Percentiles rank a stretch among this genome's conserved stretches.
Conservation (phyloP, 495 filamentous ascomycete genomes). For the Hyaloscypha bicolor region DNA sequence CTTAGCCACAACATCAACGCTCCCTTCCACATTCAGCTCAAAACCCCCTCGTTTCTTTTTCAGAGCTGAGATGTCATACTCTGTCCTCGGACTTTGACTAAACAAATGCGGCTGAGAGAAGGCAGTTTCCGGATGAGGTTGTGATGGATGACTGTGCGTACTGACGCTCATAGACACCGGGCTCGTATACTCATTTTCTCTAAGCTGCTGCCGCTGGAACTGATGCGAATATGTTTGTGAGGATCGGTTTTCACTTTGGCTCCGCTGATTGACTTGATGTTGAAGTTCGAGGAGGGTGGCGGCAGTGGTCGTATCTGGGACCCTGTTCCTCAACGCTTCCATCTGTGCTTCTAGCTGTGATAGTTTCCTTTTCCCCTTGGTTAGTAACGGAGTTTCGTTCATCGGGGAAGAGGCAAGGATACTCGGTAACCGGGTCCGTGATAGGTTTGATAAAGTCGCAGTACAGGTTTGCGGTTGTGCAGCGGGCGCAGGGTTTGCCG, state of each 20-base stretch:
- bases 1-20: constrained; percentile 16
- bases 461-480: constrained; percentile 8
- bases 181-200: neutral
- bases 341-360: constrained; percentile 10
- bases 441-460: constrained; percentile 21
- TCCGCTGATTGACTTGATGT: neutral
- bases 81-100: neutral
- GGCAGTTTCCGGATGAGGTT: neutral
- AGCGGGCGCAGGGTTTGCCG: constrained; percentile 28
- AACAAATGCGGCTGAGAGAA: neutral
- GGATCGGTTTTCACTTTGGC: neutral
- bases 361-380: constrained; percentile 3
- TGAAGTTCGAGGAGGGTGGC: constrained; percentile 5
- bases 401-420: neutral
- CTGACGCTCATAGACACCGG: constrained; percentile 2
- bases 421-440: constrained; percentile 8
- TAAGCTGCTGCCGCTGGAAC: neutral
- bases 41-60: constrained; percentile 25
- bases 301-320: constrained; percentile 6
- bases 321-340: constrained; percentile 7
- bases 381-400: neutral
- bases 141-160: neutral
- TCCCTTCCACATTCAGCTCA: constrained; percentile 16
- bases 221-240: neutral
- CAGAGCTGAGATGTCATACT: neutral